Percentiles rank a stretch among this genome's conserved stretches.
These are phyloP conservation scores for Anaeramoeba ignava DNA, from an alignment of 78 protist genomes.

Conservation along the genomic window DNA sequence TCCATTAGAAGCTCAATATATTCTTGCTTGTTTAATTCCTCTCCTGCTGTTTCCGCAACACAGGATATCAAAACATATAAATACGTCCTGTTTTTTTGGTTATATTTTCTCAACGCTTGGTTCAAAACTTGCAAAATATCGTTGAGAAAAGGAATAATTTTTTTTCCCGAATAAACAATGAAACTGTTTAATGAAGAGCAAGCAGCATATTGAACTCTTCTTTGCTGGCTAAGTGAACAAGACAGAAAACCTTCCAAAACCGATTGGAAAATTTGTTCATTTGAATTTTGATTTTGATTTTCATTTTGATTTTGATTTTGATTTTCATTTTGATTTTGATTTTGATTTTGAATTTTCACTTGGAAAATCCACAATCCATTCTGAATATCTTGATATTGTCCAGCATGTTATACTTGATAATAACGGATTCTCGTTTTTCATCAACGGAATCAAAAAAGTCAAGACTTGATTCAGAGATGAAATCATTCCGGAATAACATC, in stretches of 20 bases:
- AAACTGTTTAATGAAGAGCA: constrained; percentile 68
- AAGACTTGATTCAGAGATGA: no score
- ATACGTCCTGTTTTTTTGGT: background rate
- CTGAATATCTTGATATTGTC: constrained; percentile 48
- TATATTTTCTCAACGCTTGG: constrained; percentile 44
- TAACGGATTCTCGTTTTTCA: constrained; percentile 35
- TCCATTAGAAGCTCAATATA: constrained; percentile 34
- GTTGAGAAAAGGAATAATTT: constrained; percentile 35
- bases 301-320: no score
- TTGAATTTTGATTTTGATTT: no score
- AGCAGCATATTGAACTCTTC: constrained; percentile 77
- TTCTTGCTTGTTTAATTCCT: constrained; percentile 45
- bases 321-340: no score
- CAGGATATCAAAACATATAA: background rate
- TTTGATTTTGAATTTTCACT: no score
- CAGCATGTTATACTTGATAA: constrained; percentile 68
- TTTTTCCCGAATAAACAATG: constrained; percentile 43
- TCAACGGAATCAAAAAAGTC: no score
- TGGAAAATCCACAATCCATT: no score
- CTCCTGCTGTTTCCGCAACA: constrained; percentile 41
- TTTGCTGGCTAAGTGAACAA: constrained; percentile 45
- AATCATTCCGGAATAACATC: no score
- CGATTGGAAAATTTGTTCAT: background rate
- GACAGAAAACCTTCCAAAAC: constrained; percentile 37
- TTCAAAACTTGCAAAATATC: constrained; percentile 36